These are phyloP conservation scores for Ulmus americana DNA, from an alignment of 331 rosid genomes.

Conservation along the genomic window DNA sequence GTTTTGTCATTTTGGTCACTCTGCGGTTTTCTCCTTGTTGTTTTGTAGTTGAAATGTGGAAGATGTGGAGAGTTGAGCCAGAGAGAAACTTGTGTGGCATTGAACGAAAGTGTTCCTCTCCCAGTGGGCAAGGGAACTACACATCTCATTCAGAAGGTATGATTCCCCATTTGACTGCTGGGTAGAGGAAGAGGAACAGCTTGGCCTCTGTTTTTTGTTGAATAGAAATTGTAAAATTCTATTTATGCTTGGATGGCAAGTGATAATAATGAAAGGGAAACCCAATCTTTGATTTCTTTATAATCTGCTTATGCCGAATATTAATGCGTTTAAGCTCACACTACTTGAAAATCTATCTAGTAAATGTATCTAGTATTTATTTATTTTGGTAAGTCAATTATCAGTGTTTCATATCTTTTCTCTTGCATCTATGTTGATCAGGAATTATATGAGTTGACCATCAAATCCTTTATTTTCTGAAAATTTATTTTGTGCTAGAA, in stretches of 20 bases:
- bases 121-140: conserved; percentile 61
- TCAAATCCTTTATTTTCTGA: too few species aligned
- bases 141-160: conserved; percentile 77
- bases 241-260: neutral
- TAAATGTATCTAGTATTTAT: neutral
- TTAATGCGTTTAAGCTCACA: neutral
- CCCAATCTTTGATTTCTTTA: neutral
- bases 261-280: neutral
- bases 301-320: neutral
- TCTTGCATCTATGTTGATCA: too few species aligned
- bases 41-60: conserved; percentile 64
- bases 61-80: conserved; percentile 76
- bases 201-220: neutral
- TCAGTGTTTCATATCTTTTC: too few species aligned
- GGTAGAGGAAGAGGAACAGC: neutral
- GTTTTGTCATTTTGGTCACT: neutral
- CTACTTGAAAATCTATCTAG: neutral
- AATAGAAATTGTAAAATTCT: neutral
- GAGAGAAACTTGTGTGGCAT: conserved; percentile 60
- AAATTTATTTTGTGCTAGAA: too few species aligned
- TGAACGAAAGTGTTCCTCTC: conserved; percentile 64
- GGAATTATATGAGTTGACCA: too few species aligned
- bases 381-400: neutral
- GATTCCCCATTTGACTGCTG: neutral
- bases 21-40: neutral